Percentiles rank a stretch among this genome's conserved stretches.
Evolutionary conservation across 208 protist genomes (phyloP).

Genomic region (Trypanosoma caninum): DNA sequence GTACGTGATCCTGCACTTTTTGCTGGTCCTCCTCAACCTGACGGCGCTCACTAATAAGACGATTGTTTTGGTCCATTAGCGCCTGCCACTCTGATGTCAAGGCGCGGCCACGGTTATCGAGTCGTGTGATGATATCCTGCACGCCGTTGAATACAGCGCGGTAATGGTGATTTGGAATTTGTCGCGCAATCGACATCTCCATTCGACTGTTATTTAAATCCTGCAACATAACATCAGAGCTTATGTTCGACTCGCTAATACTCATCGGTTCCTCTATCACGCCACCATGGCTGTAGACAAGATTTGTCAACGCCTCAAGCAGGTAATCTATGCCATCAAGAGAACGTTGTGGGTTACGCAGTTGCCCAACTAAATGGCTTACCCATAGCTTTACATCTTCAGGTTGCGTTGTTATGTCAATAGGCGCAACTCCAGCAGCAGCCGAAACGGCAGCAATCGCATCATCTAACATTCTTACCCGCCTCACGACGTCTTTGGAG

Average conservation of each 20-base stretch:
- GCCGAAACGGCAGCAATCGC: conserved; percentile 19
- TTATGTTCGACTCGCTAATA: not conserved
- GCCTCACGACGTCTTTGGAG: not conserved
- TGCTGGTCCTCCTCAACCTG: conserved; percentile 36
- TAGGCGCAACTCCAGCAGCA: not conserved
- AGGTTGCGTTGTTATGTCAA: conserved; percentile 5
- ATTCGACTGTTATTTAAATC: conserved; percentile 30
- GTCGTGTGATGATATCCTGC: conserved; percentile 21
- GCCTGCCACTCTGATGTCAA: conserved; percentile 49
- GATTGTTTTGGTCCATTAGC: conserved; percentile 39
- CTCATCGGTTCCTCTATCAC: conserved; percentile 23
- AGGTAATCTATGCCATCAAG: conserved; percentile 13
- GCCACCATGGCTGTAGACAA: conserved; percentile 42
- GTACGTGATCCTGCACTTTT: conserved; percentile 47
- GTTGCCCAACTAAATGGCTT: conserved; percentile 6
- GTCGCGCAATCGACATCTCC: conserved; percentile 10
- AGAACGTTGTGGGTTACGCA: conserved; percentile 1
- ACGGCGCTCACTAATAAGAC: conserved; percentile 31
- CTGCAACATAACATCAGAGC: conserved; percentile 22
- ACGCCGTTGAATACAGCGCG: conserved; percentile 17
- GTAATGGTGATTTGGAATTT: conserved; percentile 4
- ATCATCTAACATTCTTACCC: conserved; percentile 1
- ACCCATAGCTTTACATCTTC: conserved; percentile 13
- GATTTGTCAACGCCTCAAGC: conserved; percentile 36
- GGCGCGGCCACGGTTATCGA: conserved; percentile 20